phyloP scores from a whole-genome alignment of 805 yeast species.

The Saccharomycopsis olivae region DNA sequence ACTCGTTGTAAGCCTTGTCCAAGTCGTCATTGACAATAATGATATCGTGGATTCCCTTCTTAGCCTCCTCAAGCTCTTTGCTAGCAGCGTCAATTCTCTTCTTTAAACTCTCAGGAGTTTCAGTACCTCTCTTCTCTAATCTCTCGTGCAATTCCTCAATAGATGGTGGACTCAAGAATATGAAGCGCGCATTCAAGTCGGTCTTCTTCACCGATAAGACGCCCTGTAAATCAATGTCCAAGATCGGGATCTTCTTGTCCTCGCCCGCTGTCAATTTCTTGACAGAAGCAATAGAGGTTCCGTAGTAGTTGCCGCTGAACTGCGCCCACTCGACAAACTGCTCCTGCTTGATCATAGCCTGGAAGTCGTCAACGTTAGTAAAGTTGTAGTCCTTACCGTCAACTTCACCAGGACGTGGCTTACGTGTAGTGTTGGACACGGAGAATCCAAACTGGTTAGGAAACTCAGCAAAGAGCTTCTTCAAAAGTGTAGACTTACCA shows the following conservation, averaged over 20 bases:
- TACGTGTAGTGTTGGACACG: conserved; percentile 85
- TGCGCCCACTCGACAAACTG: conserved; percentile 97
- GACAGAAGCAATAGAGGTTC: conserved; percentile 83
- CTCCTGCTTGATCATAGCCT: conserved; percentile 57
- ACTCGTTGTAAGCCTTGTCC: conserved; percentile 75
- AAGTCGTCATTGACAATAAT: conserved; percentile 85
- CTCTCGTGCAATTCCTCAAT: conserved; percentile 66
- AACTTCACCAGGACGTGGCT: conserved; percentile 85
- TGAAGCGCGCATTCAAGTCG: conserved; percentile 69
- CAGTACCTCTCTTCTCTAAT: conserved; percentile 87
- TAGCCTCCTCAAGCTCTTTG: conserved; percentile 80
- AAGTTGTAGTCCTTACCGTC: conserved; percentile 89
- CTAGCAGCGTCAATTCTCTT: conserved; percentile 82
- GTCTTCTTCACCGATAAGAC: conserved; percentile 84
- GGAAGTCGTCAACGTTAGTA: conserved; percentile 68
- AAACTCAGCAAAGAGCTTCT: conserved; percentile 79
- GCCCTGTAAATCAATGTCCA: conserved; percentile 99
- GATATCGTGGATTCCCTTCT: conserved; percentile 87
- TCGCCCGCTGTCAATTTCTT: conserved; percentile 51
- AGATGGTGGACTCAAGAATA: conserved; percentile 90
- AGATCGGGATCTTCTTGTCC: conserved; percentile 67
- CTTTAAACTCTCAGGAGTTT: conserved; percentile 71
- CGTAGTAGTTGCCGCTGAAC: conserved; percentile 95
- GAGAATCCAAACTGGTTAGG: conserved; percentile 91
- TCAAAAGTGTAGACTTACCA: conserved; percentile 90